phyloP scores from a whole-genome alignment of 2,329 filamentous ascomycete genomes.

The Endoconidiophora laricicola region DNA sequence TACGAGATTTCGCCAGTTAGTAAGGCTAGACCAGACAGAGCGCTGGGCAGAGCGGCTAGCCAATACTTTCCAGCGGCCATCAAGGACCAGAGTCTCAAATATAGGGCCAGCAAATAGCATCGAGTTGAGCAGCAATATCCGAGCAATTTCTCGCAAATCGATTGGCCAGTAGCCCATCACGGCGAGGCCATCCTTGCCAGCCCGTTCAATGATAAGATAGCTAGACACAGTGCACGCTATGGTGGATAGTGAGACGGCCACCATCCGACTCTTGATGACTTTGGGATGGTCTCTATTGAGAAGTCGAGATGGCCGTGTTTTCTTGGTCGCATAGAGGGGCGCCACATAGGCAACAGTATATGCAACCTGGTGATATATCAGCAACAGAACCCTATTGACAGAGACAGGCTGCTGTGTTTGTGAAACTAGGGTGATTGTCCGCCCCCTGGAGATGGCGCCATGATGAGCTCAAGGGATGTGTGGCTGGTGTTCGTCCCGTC shows the following conservation, averaged over 20 bases:
- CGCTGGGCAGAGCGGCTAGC: constrained; percentile 35
- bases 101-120: constrained; percentile 73
- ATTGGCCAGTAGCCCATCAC: constrained; percentile 71
- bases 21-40: constrained; percentile 55
- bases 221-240: constrained; percentile 45
- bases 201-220: constrained; percentile 38
- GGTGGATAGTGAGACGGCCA: constrained; percentile 63
- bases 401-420: not conserved
- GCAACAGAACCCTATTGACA: not conserved
- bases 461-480: not conserved
- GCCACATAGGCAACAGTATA: constrained; percentile 84
- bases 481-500: not conserved
- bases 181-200: constrained; percentile 17
- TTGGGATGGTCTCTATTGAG: constrained; percentile 76
- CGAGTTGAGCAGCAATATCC: constrained; percentile 51
- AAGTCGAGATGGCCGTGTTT: constrained; percentile 61
- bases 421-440: not conserved
- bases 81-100: constrained; percentile 60
- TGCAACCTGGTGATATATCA: constrained; percentile 34
- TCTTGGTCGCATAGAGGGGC: constrained; percentile 71
- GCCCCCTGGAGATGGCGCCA: too few species aligned
- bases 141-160: constrained; percentile 44
- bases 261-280: constrained; percentile 74
- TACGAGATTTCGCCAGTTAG: constrained; percentile 72
- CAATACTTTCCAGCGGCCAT: constrained; percentile 54